Evolutionary conservation across 352 stramenopile species (phyloP).

Genomic region (Globisporangium cystogenes): DNA sequence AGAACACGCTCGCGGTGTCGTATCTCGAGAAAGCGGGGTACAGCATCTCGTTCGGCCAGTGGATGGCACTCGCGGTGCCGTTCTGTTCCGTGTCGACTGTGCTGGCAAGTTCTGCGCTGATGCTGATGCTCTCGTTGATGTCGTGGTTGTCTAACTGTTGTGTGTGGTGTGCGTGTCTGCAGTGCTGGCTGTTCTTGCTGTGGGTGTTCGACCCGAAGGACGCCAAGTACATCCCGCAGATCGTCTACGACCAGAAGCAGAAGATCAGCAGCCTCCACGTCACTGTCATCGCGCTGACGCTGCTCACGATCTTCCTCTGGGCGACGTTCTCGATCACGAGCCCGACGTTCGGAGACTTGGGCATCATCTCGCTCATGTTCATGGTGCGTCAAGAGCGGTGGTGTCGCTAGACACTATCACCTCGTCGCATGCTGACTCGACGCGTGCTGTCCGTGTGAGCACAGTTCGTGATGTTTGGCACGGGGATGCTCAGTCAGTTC

Average conservation of each 20-base stretch:
- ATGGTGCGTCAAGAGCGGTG: slow-evolving; percentile 42
- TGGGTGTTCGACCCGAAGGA: slow-evolving; percentile 85
- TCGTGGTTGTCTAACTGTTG: background rate
- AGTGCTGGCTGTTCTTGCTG: slow-evolving; percentile 88
- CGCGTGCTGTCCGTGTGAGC: background rate
- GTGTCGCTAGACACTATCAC: no score
- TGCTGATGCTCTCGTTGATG: background rate
- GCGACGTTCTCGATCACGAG: slow-evolving; percentile 84
- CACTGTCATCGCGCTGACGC: slow-evolving; percentile 84
- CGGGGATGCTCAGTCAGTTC: slow-evolving; percentile 87
- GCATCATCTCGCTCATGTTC: slow-evolving; percentile 90
- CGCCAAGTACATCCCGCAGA: slow-evolving; percentile 88
- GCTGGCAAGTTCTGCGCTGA: slow-evolving; percentile 34
- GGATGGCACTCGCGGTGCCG: slow-evolving; percentile 86
- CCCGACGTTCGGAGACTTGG: slow-evolving; percentile 87
- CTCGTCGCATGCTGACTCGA: background rate
- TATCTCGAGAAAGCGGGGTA: slow-evolving; percentile 86
- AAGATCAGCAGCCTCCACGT: slow-evolving; percentile 87
- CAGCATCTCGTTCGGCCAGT: slow-evolving; percentile 87
- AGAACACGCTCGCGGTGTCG: slow-evolving; percentile 84
- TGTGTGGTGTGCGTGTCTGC: background rate
- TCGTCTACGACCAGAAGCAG: slow-evolving; percentile 90
- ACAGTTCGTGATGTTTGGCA: slow-evolving; percentile 85
- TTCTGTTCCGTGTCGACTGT: slow-evolving; percentile 87
- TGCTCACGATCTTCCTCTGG: slow-evolving; percentile 90